Conservation (phyloP, 345 rosid genomes). For the Linum trigynum region DNA sequence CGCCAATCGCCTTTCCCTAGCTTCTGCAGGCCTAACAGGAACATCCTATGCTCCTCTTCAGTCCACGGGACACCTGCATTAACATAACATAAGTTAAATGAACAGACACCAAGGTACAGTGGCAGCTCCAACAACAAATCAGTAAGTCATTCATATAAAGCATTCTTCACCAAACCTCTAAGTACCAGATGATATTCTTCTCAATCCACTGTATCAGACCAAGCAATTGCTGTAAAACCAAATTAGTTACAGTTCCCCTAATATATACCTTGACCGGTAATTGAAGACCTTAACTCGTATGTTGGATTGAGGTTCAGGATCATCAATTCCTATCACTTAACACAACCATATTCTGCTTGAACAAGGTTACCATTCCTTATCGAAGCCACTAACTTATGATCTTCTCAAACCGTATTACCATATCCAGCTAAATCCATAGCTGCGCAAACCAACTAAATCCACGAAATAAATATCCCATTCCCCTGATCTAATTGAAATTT, state of each 20-base stretch:
- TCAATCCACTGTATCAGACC: background rate
- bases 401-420: background rate
- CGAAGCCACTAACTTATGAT: background rate
- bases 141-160: background rate
- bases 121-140: background rate
- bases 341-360: too few relatives aligned
- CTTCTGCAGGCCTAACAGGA: slow-evolving; percentile 9
- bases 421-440: background rate
- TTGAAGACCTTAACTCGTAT: background rate
- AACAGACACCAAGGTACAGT: too few relatives aligned
- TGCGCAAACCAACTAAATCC: background rate
- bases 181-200: background rate
- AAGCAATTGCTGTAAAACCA: background rate
- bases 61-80: slow-evolving; percentile 21
- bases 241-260: background rate
- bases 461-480: background rate
- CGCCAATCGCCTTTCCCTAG: slow-evolving; percentile 12
- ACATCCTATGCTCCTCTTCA: slow-evolving; percentile 13
- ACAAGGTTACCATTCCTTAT: background rate
- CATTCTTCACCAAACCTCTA: background rate
- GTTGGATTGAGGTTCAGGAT: too few relatives aligned
- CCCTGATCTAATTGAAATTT: background rate
- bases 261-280: background rate
- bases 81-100: too few relatives aligned
- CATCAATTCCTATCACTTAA: too few relatives aligned